Conservation (phyloP, 1,139 yeast species). For the Kodamaea sp. region DNA sequence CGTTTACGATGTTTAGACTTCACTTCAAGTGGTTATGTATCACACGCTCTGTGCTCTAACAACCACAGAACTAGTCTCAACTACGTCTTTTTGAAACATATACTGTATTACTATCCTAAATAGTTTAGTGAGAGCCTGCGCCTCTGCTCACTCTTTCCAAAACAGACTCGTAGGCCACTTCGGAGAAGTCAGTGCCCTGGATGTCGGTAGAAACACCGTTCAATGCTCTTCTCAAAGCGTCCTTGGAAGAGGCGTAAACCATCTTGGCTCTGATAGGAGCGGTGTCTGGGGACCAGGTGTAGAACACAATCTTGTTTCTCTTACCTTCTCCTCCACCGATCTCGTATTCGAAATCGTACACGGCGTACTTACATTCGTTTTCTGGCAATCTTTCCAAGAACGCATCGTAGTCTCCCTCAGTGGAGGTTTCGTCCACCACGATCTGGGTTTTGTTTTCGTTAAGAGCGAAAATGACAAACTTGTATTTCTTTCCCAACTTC, state of each 20-base stretch:
- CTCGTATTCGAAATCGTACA: slow-evolving; percentile 95
- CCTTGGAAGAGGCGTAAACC: slow-evolving; percentile 97
- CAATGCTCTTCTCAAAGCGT: slow-evolving; percentile 94
- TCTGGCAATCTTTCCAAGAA: slow-evolving; percentile 90
- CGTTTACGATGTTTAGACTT: too few species aligned
- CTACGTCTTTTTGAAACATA: too few species aligned
- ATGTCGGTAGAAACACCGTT: slow-evolving; percentile 92
- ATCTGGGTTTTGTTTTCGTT: slow-evolving; percentile 87
- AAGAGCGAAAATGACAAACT: slow-evolving; percentile 77
- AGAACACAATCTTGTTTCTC: slow-evolving; percentile 91
- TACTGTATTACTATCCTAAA: too few species aligned
- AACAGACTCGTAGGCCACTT: slow-evolving; percentile 91
- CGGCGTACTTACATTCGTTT: slow-evolving; percentile 93
- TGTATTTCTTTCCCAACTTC: slow-evolving; percentile 90
- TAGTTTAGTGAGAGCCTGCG: slow-evolving; percentile 46
- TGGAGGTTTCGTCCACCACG: slow-evolving; percentile 83
- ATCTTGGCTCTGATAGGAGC: slow-evolving; percentile 94
- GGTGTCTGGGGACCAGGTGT: slow-evolving; percentile 97
- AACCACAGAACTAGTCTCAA: too few species aligned
- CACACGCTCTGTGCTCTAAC: too few species aligned
- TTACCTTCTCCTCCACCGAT: slow-evolving; percentile 89
- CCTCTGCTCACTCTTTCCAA: slow-evolving; percentile 88
- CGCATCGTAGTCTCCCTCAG: slow-evolving; percentile 71
- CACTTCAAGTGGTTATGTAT: too few species aligned
- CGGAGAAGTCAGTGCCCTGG: slow-evolving; percentile 98